Percentiles rank a stretch among this genome's conserved stretches.
These are phyloP conservation scores for Glarea lozoyensis DNA, from an alignment of 495 filamentous ascomycete species.

Conservation along the genomic window DNA sequence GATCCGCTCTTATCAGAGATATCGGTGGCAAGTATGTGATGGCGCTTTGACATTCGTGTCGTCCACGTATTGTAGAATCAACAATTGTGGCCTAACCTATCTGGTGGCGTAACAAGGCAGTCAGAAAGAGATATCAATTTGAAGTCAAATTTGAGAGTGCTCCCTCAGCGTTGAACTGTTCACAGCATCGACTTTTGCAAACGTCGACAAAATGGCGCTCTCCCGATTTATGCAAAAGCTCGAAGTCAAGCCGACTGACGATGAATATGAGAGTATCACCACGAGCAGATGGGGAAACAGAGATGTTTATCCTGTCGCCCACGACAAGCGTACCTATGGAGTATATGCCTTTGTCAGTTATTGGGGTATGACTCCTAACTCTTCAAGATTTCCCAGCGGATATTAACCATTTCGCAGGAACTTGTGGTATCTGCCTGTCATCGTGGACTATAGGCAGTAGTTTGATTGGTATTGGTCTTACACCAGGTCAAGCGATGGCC, in stretches of 20 bases:
- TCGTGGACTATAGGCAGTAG: constrained; percentile 8
- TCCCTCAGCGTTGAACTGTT: no score
- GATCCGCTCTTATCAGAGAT: no score
- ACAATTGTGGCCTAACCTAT: no score
- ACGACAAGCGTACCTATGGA: constrained; percentile 22
- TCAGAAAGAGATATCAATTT: no score
- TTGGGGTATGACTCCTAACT: constrained; percentile 1
- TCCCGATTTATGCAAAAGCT: constrained; percentile 1
- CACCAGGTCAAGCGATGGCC: constrained; percentile 6
- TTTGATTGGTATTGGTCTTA: constrained; percentile 6
- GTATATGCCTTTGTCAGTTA: constrained; percentile 5
- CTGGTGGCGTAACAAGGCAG: no score
- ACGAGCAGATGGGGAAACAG: constrained; percentile 17
- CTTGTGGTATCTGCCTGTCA: constrained; percentile 1
- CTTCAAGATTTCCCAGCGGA: neutral
- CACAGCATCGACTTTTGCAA: no score
- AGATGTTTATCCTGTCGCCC: constrained; percentile 23
- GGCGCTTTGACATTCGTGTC: no score
- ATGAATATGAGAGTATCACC: constrained; percentile 4
- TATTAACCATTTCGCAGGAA: neutral
- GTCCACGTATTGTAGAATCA: no score
- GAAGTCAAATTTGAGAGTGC: no score
- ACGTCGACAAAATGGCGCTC: no score
- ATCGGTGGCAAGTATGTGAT: no score
- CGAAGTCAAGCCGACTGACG: constrained; percentile 6